Evolutionary conservation across 2,329 filamentous ascomycete species (phyloP).

Genomic region (Ophiostoma ulmi): DNA sequence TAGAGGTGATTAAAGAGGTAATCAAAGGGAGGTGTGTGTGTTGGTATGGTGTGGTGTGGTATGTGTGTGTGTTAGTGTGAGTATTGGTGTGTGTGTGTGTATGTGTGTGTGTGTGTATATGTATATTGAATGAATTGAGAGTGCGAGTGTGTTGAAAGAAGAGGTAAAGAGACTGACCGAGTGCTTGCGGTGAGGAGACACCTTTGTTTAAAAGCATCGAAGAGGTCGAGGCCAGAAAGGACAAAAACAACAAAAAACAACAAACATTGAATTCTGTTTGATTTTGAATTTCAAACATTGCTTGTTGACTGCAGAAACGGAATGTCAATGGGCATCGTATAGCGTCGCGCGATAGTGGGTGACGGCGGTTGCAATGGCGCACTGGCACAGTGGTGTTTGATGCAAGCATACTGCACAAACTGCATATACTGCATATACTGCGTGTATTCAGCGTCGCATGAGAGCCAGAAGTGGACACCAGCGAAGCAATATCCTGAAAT

Average conservation of each 20-base stretch:
- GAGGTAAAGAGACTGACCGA: conserved; percentile 9
- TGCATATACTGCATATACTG: background rate
- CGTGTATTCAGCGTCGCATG: conserved; percentile 3
- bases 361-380: background rate
- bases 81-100: background rate
- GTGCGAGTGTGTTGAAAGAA: background rate
- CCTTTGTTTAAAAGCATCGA: background rate
- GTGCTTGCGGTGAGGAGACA: conserved; percentile 11
- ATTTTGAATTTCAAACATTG: background rate
- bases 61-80: background rate
- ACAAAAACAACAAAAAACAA: background rate
- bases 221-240: background rate
- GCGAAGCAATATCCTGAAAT: conserved; percentile 4
- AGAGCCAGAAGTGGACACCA: conserved; percentile 1
- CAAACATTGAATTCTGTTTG: background rate
- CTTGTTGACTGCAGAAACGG: background rate
- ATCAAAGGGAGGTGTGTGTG: background rate
- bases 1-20: background rate
- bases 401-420: background rate
- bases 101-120: background rate
- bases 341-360: conserved; percentile 3
- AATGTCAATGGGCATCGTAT: background rate
- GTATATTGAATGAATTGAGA: background rate
- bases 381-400: background rate
- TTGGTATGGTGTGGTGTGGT: background rate